Evolutionary conservation across 1,284 basidiomycete species (phyloP).

Genomic region (Ceratobasidium papillatum): DNA sequence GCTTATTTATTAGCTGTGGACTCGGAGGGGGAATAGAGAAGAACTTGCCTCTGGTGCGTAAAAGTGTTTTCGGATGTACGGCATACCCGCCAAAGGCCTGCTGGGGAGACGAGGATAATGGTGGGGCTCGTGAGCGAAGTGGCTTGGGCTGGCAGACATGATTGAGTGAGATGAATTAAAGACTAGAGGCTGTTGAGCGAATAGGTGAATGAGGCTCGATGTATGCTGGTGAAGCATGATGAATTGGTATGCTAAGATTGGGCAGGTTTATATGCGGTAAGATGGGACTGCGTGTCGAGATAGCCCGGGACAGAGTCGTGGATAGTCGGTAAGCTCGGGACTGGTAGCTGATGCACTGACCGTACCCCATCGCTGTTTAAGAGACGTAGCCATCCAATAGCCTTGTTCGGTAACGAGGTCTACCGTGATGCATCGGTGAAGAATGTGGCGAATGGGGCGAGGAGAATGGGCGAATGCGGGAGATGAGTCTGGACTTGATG

Average conservation of each 20-base stretch:
- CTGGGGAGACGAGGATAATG: conserved; percentile 29
- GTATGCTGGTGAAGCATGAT: conserved; percentile 32
- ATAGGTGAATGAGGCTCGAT: conserved; percentile 18
- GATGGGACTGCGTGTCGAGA: background rate
- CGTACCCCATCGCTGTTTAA: background rate
- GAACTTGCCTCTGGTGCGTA: conserved; percentile 30
- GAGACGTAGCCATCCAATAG: background rate
- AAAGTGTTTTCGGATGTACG: conserved; percentile 32
- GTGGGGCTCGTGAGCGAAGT: conserved; percentile 22
- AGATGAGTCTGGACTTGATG: background rate
- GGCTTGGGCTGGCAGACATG: conserved; percentile 31
- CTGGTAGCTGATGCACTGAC: background rate
- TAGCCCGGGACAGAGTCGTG: conserved; percentile 7
- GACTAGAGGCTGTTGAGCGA: conserved; percentile 4
- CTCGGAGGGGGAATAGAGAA: background rate
- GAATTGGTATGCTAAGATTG: background rate
- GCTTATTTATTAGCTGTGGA: background rate
- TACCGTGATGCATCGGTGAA: conserved; percentile 1
- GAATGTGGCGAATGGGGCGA: background rate
- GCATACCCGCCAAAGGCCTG: conserved; percentile 6
- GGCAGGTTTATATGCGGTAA: background rate
- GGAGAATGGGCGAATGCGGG: conserved; percentile 11
- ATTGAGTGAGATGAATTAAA: background rate
- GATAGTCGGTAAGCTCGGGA: conserved; percentile 3
- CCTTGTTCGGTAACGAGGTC: background rate